These are phyloP conservation scores for Mycena maculata DNA, from an alignment of 768 basidiomycete genomes.

Conservation along the genomic window DNA sequence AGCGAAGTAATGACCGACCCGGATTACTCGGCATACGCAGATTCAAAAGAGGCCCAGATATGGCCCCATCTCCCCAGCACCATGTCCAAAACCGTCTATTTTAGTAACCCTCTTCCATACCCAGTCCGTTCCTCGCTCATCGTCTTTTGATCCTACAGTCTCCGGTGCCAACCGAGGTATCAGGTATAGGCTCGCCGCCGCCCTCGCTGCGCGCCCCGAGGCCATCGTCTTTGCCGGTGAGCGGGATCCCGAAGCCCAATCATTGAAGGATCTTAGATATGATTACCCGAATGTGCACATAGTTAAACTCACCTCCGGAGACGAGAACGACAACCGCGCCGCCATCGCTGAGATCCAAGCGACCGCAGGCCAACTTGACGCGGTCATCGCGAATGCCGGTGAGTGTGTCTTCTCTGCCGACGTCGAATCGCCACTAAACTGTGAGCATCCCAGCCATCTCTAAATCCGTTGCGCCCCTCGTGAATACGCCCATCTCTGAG, in stretches of 20 bases:
- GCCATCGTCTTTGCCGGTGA: not conserved
- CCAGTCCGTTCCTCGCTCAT: not conserved
- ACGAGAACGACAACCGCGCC: slow-evolving; percentile 9
- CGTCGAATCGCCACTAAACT: not conserved
- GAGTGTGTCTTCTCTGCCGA: too few species aligned
- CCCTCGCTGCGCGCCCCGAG: slow-evolving; percentile 1
- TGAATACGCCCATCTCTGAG: not conserved
- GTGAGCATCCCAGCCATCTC: too few species aligned
- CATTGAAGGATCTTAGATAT: not conserved
- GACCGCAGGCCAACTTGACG: not conserved
- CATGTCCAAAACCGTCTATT: too few species aligned
- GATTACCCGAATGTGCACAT: slow-evolving; percentile 10
- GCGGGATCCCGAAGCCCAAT: not conserved
- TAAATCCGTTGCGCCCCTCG: too few species aligned
- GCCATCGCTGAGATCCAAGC: slow-evolving; percentile 6
- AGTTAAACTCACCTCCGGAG: slow-evolving; percentile 6
- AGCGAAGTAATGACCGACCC: too few species aligned
- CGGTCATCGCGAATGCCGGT: too few species aligned
- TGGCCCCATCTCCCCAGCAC: too few species aligned
- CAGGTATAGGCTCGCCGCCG: not conserved
- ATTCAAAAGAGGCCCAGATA: too few species aligned
- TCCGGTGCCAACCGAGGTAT: slow-evolving; percentile 23
- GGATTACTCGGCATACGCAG: too few species aligned
- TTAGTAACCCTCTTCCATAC: too few species aligned
- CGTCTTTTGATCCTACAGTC: not conserved